phyloP scores from a whole-genome alignment of 2,329 filamentous ascomycete species.

The Trichoderma hamatum region DNA sequence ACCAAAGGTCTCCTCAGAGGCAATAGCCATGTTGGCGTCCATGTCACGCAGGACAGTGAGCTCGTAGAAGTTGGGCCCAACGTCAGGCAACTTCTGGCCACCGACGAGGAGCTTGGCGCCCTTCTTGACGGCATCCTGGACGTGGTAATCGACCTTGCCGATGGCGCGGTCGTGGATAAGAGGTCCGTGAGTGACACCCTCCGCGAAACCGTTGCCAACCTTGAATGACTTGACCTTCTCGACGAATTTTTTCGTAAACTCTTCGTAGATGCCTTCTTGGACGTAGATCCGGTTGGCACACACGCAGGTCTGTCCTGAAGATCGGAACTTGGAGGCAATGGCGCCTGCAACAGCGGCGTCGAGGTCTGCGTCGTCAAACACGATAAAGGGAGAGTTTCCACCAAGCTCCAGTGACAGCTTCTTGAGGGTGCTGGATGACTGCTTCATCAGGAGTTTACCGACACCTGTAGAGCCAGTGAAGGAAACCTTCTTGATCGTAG shows the following conservation, averaged over 20 bases:
- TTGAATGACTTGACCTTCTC: constrained; percentile 74
- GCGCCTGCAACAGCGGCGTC: constrained; percentile 83
- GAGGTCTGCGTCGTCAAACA: constrained; percentile 93
- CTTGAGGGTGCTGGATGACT: constrained; percentile 83
- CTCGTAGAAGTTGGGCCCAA: constrained; percentile 85
- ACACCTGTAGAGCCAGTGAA: constrained; percentile 82
- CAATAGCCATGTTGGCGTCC: constrained; percentile 81
- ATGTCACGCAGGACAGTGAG: constrained; percentile 88
- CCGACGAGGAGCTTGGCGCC: constrained; percentile 76
- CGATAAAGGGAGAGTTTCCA: constrained; percentile 94
- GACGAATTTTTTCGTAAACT: constrained; percentile 69
- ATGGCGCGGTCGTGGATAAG: constrained; percentile 84
- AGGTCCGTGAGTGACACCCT: constrained; percentile 75
- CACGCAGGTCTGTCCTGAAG: constrained; percentile 93
- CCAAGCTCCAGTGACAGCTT: constrained; percentile 84
- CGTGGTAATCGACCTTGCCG: constrained; percentile 76
- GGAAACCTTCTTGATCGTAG: constrained; percentile 82
- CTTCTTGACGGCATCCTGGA: constrained; percentile 76
- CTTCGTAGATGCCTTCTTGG: constrained; percentile 76
- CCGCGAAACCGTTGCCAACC: constrained; percentile 73
- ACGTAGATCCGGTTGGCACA: constrained; percentile 84
- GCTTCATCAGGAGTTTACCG: constrained; percentile 82
- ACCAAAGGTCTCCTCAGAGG: constrained; percentile 91
- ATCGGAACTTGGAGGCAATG: constrained; percentile 87
- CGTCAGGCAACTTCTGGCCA: constrained; percentile 71